These are phyloP conservation scores for Chaetomium strumarium DNA, from an alignment of 2,329 filamentous ascomycete genomes.

Conservation along the genomic window DNA sequence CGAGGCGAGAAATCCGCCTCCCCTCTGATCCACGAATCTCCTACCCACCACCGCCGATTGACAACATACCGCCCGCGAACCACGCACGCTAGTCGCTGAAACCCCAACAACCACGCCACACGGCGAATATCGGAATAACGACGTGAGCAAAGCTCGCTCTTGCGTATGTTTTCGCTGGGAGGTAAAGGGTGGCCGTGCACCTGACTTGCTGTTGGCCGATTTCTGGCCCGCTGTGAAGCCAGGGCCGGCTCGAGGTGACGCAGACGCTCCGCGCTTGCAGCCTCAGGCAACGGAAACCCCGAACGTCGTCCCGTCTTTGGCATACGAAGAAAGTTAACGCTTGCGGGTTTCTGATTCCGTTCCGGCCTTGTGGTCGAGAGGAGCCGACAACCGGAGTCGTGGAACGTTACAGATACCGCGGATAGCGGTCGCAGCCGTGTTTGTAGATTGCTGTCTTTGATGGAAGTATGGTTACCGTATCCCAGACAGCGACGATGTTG, in stretches of 20 bases:
- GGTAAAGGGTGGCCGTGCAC: not conserved
- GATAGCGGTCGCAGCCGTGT: not conserved
- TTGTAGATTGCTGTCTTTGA: conserved; percentile 1
- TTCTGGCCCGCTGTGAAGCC: conserved; percentile 15
- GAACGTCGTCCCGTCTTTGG: not conserved
- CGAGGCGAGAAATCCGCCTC: not conserved
- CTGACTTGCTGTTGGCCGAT: conserved; percentile 15
- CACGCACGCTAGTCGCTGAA: not conserved
- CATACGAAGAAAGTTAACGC: not conserved
- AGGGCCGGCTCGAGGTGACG: conserved; percentile 4
- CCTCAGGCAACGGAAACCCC: not conserved
- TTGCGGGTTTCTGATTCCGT: not conserved
- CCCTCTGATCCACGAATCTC: not conserved
- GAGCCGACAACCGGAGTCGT: not conserved
- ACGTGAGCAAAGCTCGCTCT: not conserved
- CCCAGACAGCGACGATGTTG: conserved; percentile 44
- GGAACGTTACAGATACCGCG: not conserved
- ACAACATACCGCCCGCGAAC: conserved; percentile 2
- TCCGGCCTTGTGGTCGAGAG: not conserved
- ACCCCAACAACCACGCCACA: not conserved
- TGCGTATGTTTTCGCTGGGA: conserved; percentile 4
- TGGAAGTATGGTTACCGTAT: conserved; percentile 47
- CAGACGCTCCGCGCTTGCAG: conserved; percentile 6
- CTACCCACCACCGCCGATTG: not conserved
- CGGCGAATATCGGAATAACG: not conserved